These are phyloP conservation scores for Bathelium albidoporum DNA, from an alignment of 495 filamentous ascomycete species.

Conservation along the genomic window DNA sequence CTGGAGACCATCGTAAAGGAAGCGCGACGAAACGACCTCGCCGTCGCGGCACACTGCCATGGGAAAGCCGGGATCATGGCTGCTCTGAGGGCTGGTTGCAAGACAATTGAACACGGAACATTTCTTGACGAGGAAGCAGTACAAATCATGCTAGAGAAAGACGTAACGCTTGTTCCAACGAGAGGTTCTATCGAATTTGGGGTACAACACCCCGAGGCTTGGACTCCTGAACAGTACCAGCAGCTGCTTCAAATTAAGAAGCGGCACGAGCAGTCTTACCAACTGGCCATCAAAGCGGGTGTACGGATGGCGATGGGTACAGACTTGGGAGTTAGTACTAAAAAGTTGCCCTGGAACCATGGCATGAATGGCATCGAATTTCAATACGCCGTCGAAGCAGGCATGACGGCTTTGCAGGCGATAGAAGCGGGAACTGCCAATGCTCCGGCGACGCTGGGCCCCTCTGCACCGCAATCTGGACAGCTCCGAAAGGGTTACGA, in stretches of 20 bases:
- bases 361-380: conserved; percentile 13
- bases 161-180: conserved; percentile 37
- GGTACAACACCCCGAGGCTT: conserved; percentile 23
- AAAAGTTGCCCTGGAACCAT: background rate
- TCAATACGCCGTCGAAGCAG: conserved; percentile 7
- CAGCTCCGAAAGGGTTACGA: conserved; percentile 8
- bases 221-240: conserved; percentile 29
- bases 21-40: conserved; percentile 34
- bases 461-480: conserved; percentile 6
- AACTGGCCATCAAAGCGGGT: conserved; percentile 17
- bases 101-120: conserved; percentile 39
- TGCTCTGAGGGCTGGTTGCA: conserved; percentile 36
- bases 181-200: conserved; percentile 32
- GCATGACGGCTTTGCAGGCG: conserved; percentile 14
- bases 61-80: conserved; percentile 44
- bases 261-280: conserved; percentile 1
- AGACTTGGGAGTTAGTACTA: conserved; percentile 5
- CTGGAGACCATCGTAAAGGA: conserved; percentile 40
- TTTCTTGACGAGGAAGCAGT: conserved; percentile 37
- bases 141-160: conserved; percentile 39
- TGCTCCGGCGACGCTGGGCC: conserved; percentile 9
- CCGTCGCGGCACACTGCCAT: conserved; percentile 42
- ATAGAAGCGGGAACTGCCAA: conserved; percentile 13
- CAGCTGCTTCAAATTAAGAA: conserved; percentile 23
- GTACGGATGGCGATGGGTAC: conserved; percentile 17